Conservation (phyloP, 352 stramenopile species). For the Phytophthora brassicae region DNA sequence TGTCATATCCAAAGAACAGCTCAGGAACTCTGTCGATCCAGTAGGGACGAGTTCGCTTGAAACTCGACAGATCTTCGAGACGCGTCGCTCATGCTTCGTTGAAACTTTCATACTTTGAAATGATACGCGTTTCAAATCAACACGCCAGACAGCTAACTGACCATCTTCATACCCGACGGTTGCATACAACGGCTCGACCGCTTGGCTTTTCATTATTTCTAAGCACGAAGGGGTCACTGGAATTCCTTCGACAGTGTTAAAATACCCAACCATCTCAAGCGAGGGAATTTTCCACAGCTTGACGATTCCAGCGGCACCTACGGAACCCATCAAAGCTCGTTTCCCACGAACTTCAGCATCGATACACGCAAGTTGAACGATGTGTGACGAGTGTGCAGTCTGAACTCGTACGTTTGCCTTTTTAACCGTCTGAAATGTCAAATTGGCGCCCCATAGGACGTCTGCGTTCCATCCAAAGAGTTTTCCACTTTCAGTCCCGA, state of each 20-base stretch:
- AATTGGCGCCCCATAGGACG: background rate
- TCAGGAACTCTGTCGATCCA: constrained; percentile 34
- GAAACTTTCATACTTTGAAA: constrained; percentile 35
- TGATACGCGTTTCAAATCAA: constrained; percentile 8
- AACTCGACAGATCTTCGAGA: constrained; percentile 38
- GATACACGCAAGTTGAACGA: constrained; percentile 40
- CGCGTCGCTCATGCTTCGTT: constrained; percentile 44
- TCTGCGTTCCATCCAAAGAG: constrained; percentile 41
- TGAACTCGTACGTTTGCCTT: constrained; percentile 25
- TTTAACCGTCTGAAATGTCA: constrained; percentile 17
- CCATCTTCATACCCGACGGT: constrained; percentile 64
- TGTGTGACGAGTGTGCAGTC: constrained; percentile 48
- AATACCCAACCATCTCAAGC: constrained; percentile 39
- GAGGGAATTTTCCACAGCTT: constrained; percentile 58
- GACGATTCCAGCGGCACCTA: constrained; percentile 57
- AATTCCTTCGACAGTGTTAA: constrained; percentile 38
- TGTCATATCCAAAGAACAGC: constrained; percentile 65
- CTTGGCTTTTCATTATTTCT: constrained; percentile 17
- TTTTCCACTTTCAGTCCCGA: constrained; percentile 41
- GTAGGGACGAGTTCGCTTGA: background rate
- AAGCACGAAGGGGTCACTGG: constrained; percentile 44
- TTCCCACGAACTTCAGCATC: constrained; percentile 5
- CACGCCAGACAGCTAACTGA: constrained; percentile 40
- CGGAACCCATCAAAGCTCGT: constrained; percentile 30
- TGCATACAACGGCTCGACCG: constrained; percentile 7